Evolutionary conservation across 441 rosid species (phyloP).

Genomic region (Aquilaria agallochum): DNA sequence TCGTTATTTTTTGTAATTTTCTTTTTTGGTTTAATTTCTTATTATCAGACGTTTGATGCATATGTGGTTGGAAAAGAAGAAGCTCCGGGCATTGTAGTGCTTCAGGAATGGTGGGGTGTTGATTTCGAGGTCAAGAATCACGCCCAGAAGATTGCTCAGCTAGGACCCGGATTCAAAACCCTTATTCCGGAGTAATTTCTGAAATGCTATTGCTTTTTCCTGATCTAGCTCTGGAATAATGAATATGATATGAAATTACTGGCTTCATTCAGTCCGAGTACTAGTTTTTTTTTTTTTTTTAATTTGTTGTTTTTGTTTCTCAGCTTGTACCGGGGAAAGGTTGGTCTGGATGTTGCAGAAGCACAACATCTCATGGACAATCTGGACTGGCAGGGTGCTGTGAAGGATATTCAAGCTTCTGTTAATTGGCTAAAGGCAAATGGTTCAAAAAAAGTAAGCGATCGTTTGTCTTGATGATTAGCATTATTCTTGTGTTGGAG

Average conservation of each 20-base stretch:
- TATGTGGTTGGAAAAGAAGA: slow-evolving; percentile 87
- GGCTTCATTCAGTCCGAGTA: not conserved
- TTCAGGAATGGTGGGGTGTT: slow-evolving; percentile 99
- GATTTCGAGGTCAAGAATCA: slow-evolving; percentile 95
- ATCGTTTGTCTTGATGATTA: not conserved
- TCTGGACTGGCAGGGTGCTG: slow-evolving; percentile 96
- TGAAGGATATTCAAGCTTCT: slow-evolving; percentile 84
- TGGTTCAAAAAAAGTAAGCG: slow-evolving; percentile 77
- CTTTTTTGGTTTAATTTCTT: slow-evolving; percentile 5
- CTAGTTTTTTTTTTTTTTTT: not conserved
- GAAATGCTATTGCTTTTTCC: not conserved
- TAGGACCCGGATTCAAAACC: slow-evolving; percentile 78
- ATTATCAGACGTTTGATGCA: slow-evolving; percentile 74
- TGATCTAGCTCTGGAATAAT: not conserved
- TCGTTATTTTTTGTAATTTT: no score
- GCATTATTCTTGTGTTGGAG: not conserved
- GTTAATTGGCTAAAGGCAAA: slow-evolving; percentile 82
- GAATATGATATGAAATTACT: not conserved
- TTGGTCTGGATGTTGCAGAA: slow-evolving; percentile 85
- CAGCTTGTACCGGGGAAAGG: slow-evolving; percentile 93
- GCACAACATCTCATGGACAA: slow-evolving; percentile 93
- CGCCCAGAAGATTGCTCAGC: slow-evolving; percentile 74
- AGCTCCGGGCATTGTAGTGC: slow-evolving; percentile 87
- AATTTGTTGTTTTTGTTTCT: not conserved
- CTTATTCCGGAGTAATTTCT: slow-evolving; percentile 81